Evolutionary conservation across 1,139 yeast genomes (phyloP).

Genomic region (Chernovozyma sophiae-reginae): DNA sequence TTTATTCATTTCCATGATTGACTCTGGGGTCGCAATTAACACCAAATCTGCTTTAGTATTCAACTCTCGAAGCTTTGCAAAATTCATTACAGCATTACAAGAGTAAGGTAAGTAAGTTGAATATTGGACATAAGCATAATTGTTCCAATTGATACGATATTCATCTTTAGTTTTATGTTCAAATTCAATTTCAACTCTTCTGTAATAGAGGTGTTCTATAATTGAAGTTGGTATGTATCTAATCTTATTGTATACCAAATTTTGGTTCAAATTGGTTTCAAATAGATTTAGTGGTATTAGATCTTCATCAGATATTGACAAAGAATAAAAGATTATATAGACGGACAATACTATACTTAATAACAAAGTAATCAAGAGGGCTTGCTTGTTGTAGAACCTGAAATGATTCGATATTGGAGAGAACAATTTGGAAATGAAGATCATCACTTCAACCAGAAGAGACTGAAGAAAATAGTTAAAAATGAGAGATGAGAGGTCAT

Average conservation of each 20-base stretch:
- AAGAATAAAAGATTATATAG: too few species aligned
- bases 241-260: neutral
- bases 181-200: neutral
- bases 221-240: slow-evolving; percentile 1
- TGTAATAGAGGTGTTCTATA: neutral
- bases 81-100: slow-evolving; percentile 30
- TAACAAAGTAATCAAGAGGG: too few species aligned
- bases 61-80: slow-evolving; percentile 19
- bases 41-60: slow-evolving; percentile 22
- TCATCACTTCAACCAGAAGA: too few species aligned
- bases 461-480: too few species aligned
- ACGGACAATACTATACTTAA: too few species aligned
- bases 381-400: too few species aligned
- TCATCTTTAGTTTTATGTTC: neutral
- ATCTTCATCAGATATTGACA: too few species aligned
- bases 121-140: slow-evolving; percentile 32
- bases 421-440: too few species aligned
- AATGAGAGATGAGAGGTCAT: too few species aligned
- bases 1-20: neutral
- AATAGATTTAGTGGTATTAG: too few species aligned
- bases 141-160: slow-evolving; percentile 5
- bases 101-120: slow-evolving; percentile 32
- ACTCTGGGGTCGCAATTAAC: slow-evolving; percentile 12
- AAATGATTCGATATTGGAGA: too few species aligned
- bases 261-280: too few species aligned